A percentile compares a stretch with the other conserved stretches of the same genome.
These are phyloP conservation scores for Puccinia triticina DNA, from an alignment of 1,284 basidiomycete species.

Conservation along the genomic window DNA sequence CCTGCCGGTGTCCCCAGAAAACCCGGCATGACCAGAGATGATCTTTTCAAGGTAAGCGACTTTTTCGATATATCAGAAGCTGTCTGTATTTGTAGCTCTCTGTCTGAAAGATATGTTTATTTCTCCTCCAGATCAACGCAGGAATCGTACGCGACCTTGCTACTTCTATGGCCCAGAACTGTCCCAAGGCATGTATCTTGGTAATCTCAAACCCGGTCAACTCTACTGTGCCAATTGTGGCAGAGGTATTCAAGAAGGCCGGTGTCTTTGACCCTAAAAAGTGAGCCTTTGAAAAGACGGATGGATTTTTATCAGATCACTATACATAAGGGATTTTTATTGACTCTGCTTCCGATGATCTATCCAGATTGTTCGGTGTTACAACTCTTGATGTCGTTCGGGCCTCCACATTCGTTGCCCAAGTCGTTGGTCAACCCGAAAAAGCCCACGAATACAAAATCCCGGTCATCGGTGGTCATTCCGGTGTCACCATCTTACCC, in stretches of 20 bases:
- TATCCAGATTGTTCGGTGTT: constrained; percentile 69
- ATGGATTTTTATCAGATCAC: neutral
- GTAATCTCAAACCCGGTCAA: constrained; percentile 90
- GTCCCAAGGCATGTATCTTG: constrained; percentile 86
- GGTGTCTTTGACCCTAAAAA: constrained; percentile 86
- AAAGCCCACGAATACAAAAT: constrained; percentile 69
- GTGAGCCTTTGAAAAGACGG: constrained; percentile 61
- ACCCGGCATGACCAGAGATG: constrained; percentile 85
- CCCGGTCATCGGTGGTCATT: constrained; percentile 94
- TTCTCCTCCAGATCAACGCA: constrained; percentile 73
- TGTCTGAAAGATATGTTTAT: neutral
- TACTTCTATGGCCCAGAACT: constrained; percentile 78
- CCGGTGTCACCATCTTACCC: constrained; percentile 92
- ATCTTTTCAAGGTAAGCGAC: constrained; percentile 85
- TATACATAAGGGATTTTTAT: neutral
- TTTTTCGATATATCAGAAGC: constrained; percentile 21
- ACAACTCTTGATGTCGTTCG: constrained; percentile 98
- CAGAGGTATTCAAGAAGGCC: constrained; percentile 86
- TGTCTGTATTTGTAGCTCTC: neutral
- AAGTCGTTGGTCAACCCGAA: constrained; percentile 71
- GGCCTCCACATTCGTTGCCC: constrained; percentile 84
- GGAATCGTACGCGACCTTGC: constrained; percentile 96
- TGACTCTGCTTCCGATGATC: neutral
- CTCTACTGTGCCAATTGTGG: constrained; percentile 94
- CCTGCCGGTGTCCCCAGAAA: constrained; percentile 75